A percentile compares a stretch with the other conserved stretches of the same genome.
Conservation (phyloP, 176 grass and related monocot species). For the Triticum urartu region DNA sequence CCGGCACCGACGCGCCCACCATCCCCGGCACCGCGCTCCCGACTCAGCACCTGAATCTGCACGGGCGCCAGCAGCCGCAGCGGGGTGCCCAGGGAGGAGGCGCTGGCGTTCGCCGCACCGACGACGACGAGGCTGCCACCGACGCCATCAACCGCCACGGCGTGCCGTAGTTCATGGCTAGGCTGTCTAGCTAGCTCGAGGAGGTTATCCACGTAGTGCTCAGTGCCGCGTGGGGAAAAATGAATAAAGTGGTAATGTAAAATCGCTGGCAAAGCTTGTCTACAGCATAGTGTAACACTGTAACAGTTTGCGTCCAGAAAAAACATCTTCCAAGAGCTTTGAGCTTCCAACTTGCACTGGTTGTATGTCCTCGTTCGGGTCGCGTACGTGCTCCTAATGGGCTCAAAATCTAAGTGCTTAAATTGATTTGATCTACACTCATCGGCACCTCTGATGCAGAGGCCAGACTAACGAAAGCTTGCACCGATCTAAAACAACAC, state of each 20-base stretch:
- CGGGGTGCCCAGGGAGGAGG: neutral
- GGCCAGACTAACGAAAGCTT: too few species aligned
- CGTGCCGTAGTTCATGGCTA: conserved; percentile 28
- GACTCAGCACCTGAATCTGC: neutral
- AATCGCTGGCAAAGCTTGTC: neutral
- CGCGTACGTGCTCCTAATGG: too few species aligned
- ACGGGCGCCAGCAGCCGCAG: neutral
- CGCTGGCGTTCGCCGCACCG: neutral
- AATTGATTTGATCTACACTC: too few species aligned
- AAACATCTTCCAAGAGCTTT: too few species aligned
- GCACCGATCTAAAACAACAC: too few species aligned
- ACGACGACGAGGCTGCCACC: conserved; percentile 15
- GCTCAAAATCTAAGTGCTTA: too few species aligned
- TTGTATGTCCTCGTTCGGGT: too few species aligned
- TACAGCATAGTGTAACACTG: neutral
- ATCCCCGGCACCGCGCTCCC: conserved; percentile 48
- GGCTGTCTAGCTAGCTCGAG: neutral
- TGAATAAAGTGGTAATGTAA: neutral
- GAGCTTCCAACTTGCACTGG: too few species aligned
- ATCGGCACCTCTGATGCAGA: too few species aligned
- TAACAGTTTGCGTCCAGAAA: too few species aligned
- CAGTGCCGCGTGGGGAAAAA: neutral
- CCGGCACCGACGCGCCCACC: conserved; percentile 58
- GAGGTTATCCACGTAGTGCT: neutral
- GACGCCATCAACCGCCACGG: conserved; percentile 44